phyloP scores from a whole-genome alignment of 2,329 filamentous ascomycete species.

The Cladophialophora yegresii region DNA sequence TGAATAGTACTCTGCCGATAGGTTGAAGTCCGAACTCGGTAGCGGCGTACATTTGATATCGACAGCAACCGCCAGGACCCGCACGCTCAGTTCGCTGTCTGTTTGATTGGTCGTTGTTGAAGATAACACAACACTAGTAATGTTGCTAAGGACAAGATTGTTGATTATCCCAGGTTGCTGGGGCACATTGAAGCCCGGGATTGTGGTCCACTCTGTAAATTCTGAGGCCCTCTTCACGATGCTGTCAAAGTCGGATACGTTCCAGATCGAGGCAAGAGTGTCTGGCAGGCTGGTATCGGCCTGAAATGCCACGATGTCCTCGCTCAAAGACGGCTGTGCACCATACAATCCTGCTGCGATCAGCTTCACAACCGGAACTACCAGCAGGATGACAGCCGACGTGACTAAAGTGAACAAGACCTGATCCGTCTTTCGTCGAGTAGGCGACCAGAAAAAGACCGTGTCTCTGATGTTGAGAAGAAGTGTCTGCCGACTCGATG shows the following conservation, averaged over 20 bases:
- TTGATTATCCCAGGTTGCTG: background rate
- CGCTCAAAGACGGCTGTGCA: background rate
- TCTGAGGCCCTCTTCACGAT: background rate
- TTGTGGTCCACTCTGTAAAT: background rate
- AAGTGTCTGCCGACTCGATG: background rate
- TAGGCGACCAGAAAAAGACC: background rate
- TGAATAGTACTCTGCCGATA: background rate
- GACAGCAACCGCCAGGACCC: background rate
- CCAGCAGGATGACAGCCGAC: background rate
- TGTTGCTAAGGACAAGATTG: background rate
- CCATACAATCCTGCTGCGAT: background rate
- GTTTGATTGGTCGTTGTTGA: background rate
- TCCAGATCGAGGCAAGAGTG: background rate
- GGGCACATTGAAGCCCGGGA: background rate
- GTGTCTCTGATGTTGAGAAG: background rate
- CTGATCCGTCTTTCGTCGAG: background rate
- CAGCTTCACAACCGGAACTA: background rate
- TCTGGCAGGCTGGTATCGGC: background rate
- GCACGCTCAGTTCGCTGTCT: background rate
- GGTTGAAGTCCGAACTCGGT: background rate
- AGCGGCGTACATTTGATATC: background rate
- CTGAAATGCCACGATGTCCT: background rate
- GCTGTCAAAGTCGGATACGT: background rate
- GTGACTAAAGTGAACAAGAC: background rate
- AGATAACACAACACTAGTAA: background rate